These are phyloP conservation scores for Sonneratia alba DNA, from an alignment of 345 rosid species.

Conservation along the genomic window DNA sequence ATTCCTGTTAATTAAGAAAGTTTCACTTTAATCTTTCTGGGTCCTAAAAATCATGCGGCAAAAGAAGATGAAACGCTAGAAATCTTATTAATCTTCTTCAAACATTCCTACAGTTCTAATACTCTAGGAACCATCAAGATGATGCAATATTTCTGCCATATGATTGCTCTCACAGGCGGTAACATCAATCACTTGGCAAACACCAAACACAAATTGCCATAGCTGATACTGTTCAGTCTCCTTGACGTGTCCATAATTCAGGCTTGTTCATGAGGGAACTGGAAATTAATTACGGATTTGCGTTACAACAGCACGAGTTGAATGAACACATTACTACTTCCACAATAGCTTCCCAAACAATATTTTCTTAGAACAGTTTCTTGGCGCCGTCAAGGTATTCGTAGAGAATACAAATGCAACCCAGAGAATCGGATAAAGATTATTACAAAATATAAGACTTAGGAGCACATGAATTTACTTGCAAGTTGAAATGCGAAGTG, in stretches of 20 bases:
- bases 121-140: neutral
- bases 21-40: neutral
- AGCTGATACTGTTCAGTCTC: neutral
- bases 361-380: neutral
- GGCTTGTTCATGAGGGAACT: neutral
- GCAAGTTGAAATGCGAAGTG: neutral
- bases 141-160: neutral
- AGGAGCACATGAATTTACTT: neutral
- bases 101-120: neutral
- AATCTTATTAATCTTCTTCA: neutral
- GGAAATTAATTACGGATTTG: too few relatives aligned
- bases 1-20: constrained; percentile 23
- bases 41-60: neutral
- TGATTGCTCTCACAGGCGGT: too few relatives aligned
- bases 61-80: neutral
- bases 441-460: too few relatives aligned
- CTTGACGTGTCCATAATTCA: neutral
- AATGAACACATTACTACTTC: neutral
- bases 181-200: neutral
- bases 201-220: neutral
- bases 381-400: neutral
- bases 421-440: neutral
- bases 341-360: neutral
- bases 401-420: neutral
- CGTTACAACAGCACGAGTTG: neutral